Conservation (phyloP, 1,139 yeast species). For the Zygosaccharomyces pseudobailii region DNA sequence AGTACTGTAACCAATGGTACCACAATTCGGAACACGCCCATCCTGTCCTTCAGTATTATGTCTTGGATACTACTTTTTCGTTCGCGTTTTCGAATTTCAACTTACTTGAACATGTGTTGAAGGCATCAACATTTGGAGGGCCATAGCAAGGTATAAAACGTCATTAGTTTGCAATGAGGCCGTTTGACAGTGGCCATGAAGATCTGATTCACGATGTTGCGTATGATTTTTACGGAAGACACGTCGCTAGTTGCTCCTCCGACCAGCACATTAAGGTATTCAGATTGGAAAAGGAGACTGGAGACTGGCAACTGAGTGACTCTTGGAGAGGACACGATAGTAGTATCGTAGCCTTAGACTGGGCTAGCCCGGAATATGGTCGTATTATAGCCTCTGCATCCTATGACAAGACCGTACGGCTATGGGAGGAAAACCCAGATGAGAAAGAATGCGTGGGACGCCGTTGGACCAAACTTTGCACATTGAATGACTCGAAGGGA, state of each 20-base stretch:
- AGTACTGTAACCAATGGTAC: constrained; percentile 14
- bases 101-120: background rate
- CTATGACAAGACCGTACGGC: constrained; percentile 78
- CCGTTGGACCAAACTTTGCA: constrained; percentile 73
- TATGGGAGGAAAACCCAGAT: constrained; percentile 88
- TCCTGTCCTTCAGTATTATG: constrained; percentile 1
- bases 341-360: constrained; percentile 70
- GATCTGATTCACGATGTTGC: constrained; percentile 85
- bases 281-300: constrained; percentile 53
- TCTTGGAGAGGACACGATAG: constrained; percentile 96
- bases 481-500: constrained; percentile 79
- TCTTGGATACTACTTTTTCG: background rate
- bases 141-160: background rate
- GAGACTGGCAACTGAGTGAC: constrained; percentile 74
- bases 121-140: background rate
- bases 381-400: constrained; percentile 84
- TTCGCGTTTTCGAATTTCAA: background rate
- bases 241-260: constrained; percentile 86
- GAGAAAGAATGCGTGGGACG: constrained; percentile 71
- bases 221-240: constrained; percentile 85
- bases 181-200: constrained; percentile 85
- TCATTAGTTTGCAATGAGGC: constrained; percentile 41
- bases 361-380: constrained; percentile 96
- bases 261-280: constrained; percentile 90
- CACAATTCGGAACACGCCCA: constrained; percentile 7